Percentiles rank a stretch among this genome's conserved stretches.
phyloP scores from a whole-genome alignment of 192 early-diverging fungal genomes.

The Umbelopsis ramanniana region DNA sequence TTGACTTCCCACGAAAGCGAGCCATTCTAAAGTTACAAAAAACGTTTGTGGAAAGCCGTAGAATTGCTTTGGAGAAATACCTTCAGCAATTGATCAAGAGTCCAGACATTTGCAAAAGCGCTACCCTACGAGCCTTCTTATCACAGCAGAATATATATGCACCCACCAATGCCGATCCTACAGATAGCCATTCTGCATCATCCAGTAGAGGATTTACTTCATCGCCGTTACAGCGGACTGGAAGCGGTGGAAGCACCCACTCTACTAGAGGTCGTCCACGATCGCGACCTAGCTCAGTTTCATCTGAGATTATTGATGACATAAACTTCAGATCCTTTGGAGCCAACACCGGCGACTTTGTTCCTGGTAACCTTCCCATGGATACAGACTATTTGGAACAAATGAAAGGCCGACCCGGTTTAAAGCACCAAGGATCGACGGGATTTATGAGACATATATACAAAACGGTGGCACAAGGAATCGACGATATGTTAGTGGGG shows the following conservation, averaged over 20 bases:
- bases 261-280: background rate
- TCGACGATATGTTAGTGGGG: constrained; percentile 72
- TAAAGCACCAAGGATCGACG: constrained; percentile 13
- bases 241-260: background rate
- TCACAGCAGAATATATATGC: constrained; percentile 61
- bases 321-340: background rate
- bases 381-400: background rate
- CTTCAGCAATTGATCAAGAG: constrained; percentile 62
- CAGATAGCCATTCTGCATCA: background rate
- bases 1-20: constrained; percentile 79
- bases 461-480: constrained; percentile 73
- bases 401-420: background rate
- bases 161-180: constrained; percentile 25
- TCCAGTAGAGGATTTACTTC: background rate
- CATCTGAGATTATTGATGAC: constrained; percentile 9
- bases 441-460: constrained; percentile 71
- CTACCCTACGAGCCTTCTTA: constrained; percentile 73
- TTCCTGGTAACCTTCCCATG: background rate
- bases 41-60: constrained; percentile 71
- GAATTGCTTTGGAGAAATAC: constrained; percentile 71
- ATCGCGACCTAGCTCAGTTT: background rate
- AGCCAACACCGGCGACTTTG: background rate
- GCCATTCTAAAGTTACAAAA: constrained; percentile 68
- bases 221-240: background rate
- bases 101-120: constrained; percentile 60